A percentile compares a stretch with the other conserved stretches of the same genome.
Evolutionary conservation across 164 flowering plant species (phyloP).

Genomic region (Tetrastigma voinierianum): DNA sequence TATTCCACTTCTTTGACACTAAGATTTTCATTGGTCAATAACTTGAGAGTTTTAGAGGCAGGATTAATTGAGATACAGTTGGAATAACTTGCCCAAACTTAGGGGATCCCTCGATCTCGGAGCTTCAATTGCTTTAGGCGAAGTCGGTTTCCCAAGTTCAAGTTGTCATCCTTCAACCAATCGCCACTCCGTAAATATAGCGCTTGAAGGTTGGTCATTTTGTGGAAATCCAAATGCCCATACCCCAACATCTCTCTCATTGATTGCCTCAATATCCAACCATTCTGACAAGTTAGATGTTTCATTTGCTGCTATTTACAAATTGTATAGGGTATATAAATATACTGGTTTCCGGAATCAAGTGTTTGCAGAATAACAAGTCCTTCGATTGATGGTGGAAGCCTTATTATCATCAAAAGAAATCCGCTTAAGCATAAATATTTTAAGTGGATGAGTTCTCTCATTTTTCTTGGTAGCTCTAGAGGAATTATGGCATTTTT

Average conservation of each 20-base stretch:
- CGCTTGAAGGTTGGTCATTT: not conserved
- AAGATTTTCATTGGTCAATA: not conserved
- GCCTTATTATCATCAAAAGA: not conserved
- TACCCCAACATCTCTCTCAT: no score
- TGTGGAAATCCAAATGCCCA: not conserved
- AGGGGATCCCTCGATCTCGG: no score
- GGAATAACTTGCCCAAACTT: not conserved
- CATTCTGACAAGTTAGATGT: accelerated
- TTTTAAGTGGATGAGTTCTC: not conserved
- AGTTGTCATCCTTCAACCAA: not conserved
- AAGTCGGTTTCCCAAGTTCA: not conserved
- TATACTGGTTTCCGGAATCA: no score
- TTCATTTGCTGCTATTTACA: not conserved
- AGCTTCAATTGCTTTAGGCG: not conserved
- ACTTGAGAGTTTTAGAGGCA: not conserved
- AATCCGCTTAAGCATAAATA: not conserved
- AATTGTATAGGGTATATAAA: not conserved
- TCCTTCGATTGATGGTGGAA: no score
- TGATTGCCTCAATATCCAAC: not conserved
- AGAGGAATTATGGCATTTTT: no score
- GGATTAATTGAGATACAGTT: not conserved
- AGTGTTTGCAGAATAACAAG: not conserved
- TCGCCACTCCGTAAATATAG: not conserved
- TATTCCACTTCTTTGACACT: no score
- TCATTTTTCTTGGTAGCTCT: not conserved